Percentiles rank a stretch among this genome's conserved stretches.
phyloP scores from a whole-genome alignment of 352 stramenopile genomes.

The Thalassiosira hispida region DNA sequence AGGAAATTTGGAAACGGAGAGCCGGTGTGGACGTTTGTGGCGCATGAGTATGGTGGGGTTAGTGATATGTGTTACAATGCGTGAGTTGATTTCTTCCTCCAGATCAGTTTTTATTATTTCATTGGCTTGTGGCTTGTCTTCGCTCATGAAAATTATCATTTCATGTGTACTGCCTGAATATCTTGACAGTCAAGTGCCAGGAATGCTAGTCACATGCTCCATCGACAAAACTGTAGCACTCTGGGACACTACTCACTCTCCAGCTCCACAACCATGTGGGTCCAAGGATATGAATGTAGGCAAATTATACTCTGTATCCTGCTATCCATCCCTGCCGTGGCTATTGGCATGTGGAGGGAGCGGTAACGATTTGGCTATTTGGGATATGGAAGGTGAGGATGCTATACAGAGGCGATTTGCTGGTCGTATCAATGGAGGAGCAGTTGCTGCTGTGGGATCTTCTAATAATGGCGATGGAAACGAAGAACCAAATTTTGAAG shows the following conservation, averaged over 20 bases:
- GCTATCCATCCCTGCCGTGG: slow-evolving; percentile 83
- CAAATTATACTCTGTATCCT: slow-evolving; percentile 81
- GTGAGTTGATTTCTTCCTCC: slow-evolving; percentile 64
- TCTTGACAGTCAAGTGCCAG: slow-evolving; percentile 87
- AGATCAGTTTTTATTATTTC: too few relatives aligned
- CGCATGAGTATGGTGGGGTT: slow-evolving; percentile 88
- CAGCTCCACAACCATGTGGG: slow-evolving; percentile 60
- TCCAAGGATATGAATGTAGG: slow-evolving; percentile 85
- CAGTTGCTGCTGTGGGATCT: not conserved
- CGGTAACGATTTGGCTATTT: slow-evolving; percentile 82
- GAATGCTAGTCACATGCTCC: slow-evolving; percentile 94
- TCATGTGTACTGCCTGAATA: slow-evolving; percentile 88
- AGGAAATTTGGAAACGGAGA: slow-evolving; percentile 88
- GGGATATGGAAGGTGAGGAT: slow-evolving; percentile 79
- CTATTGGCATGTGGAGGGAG: slow-evolving; percentile 80
- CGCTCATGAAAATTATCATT: too few relatives aligned
- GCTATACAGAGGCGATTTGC: slow-evolving; percentile 77
- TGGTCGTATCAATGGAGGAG: slow-evolving; percentile 39
- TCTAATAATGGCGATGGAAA: slow-evolving; percentile 3
- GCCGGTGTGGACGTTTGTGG: slow-evolving; percentile 92
- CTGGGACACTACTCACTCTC: slow-evolving; percentile 89
- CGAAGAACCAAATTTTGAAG: slow-evolving; percentile 61
- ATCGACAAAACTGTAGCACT: slow-evolving; percentile 98
- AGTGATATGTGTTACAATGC: slow-evolving; percentile 84
- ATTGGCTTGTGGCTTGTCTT: slow-evolving; percentile 7